Evolutionary conservation across 1,284 basidiomycete genomes (phyloP), one percentile per base, ranked within the genome.

Genomic region (Blastosporella zonata): DNA sequence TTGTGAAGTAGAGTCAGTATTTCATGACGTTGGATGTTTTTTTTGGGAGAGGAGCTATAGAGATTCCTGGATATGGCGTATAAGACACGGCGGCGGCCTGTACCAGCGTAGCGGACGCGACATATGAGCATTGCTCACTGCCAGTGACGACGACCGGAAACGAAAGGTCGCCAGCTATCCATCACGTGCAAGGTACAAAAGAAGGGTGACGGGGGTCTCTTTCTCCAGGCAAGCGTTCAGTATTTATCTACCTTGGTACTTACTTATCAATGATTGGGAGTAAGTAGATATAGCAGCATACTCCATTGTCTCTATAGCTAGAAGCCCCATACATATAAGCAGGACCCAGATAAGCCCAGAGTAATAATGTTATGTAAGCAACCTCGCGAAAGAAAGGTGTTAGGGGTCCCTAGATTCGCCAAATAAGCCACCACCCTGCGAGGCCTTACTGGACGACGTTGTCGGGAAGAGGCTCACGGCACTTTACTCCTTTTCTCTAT

Each of bases 1-100:
- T 70, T 73, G 56, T 74, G 72, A 20, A 78, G 55, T 18, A 73
- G 53, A 15, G 62, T 67, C 35, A 67, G 62, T 18, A 56, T 45
- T 42, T 59, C 47, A 33, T 50, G 49, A 40, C 46, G 53, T 27
- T 38, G 43, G 9, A 47, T n/a, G 33, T 22, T 20, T 9, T 27
- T 29, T 36, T 47, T 29, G 8, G 20, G 22, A 5, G 47, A 3
- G 22, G 28, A 5, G 12, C 40, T 17, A 27, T 48, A 50, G 12
- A 46, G 9, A 10, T 25, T 39, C 17, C 49, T 47, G 12, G 36
- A 41, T 17, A 29, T 5, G 13, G 31, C 6, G 15, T 28, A 47
- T 10, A 42, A 43, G 22, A 43, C 36, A 47, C 33, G 38, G 28
- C 35, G 41, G 18, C 34, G 31, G 25, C 33, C 15, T 39, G 25